Percentiles rank a stretch among this genome's conserved stretches.
Evolutionary conservation across 2,329 filamentous ascomycete species (phyloP).

Genomic region (Cordyceps cicadae): DNA sequence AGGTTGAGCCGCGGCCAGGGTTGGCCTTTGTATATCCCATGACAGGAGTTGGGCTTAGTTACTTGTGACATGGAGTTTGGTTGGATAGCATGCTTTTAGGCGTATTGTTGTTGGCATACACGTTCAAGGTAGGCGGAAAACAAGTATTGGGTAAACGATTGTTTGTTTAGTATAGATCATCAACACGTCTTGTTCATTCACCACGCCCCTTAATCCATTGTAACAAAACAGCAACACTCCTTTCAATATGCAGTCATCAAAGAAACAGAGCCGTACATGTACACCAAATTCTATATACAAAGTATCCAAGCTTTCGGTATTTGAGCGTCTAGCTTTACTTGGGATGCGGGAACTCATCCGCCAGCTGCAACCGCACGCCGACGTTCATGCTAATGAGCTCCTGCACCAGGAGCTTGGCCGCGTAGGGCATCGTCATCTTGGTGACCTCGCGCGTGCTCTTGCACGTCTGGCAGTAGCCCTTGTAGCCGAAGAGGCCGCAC

Average conservation of each 20-base stretch:
- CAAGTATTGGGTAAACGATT: not conserved
- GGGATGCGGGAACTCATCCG: slow-evolving; percentile 81
- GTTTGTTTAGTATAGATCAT: slow-evolving; percentile 6
- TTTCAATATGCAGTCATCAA: not conserved
- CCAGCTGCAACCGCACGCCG: slow-evolving; percentile 80
- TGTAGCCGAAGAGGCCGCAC: slow-evolving; percentile 92
- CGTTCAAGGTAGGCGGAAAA: not conserved
- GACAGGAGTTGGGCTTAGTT: not conserved
- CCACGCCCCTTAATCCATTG: not conserved
- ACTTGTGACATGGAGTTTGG: not conserved
- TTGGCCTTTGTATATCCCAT: not conserved
- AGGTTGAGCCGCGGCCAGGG: not conserved
- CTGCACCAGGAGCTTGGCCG: slow-evolving; percentile 90
- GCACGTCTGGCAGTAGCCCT: slow-evolving; percentile 91
- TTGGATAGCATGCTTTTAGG: not conserved
- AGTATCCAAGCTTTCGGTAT: not conserved
- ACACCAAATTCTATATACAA: slow-evolving; percentile 9
- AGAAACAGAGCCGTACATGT: not conserved
- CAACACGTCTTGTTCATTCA: not conserved
- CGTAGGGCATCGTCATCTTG: slow-evolving; percentile 95
- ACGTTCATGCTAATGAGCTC: slow-evolving; percentile 98
- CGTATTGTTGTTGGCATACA: not conserved
- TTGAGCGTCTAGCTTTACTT: slow-evolving; percentile 19
- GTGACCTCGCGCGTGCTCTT: slow-evolving; percentile 76
- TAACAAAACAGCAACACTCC: slow-evolving; percentile 5